A percentile compares a stretch with the other conserved stretches of the same genome.
phyloP scores from a whole-genome alignment of 805 yeast genomes.

The Candida qinlingensis region DNA sequence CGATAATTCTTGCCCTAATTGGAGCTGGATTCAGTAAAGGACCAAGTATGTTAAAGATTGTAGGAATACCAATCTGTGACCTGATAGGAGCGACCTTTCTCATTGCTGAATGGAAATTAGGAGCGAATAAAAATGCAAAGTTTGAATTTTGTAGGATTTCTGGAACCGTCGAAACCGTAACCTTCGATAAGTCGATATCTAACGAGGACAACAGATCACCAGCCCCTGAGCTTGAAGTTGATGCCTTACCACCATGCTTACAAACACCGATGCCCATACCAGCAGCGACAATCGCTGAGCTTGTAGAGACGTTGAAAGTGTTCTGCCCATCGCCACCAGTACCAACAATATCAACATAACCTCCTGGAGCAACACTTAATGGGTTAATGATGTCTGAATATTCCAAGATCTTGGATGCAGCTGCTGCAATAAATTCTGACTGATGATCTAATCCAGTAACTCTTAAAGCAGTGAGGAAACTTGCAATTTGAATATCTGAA shows the following conservation, averaged over 20 bases:
- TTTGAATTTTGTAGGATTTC: constrained; percentile 41
- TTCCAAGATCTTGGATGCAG: constrained; percentile 68
- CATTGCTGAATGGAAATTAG: constrained; percentile 92
- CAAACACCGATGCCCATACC: constrained; percentile 80
- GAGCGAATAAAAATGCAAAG: constrained; percentile 81
- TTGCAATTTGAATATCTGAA: constrained; percentile 64
- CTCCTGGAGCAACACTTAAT: constrained; percentile 37
- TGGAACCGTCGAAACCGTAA: constrained; percentile 59
- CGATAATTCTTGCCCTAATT: constrained; percentile 72
- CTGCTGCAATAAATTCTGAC: constrained; percentile 79
- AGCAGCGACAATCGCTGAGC: constrained; percentile 90
- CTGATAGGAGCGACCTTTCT: constrained; percentile 76
- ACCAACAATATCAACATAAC: constrained; percentile 87
- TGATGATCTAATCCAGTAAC: constrained; percentile 72
- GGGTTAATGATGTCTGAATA: constrained; percentile 53
- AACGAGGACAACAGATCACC: constrained; percentile 79
- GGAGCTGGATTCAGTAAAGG: constrained; percentile 93
- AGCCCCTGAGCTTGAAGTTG: constrained; percentile 89
- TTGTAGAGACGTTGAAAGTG: constrained; percentile 93
- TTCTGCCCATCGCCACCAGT: constrained; percentile 99
- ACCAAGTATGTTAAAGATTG: constrained; percentile 91
- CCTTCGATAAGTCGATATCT: constrained; percentile 78
- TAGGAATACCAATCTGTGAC: constrained; percentile 76
- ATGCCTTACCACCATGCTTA: constrained; percentile 97
- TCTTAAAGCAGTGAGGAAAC: constrained; percentile 76